Evolutionary conservation across 345 rosid species (phyloP), one percentile per base, ranked within the genome.

Genomic region (Reutealis trisperma): DNA sequence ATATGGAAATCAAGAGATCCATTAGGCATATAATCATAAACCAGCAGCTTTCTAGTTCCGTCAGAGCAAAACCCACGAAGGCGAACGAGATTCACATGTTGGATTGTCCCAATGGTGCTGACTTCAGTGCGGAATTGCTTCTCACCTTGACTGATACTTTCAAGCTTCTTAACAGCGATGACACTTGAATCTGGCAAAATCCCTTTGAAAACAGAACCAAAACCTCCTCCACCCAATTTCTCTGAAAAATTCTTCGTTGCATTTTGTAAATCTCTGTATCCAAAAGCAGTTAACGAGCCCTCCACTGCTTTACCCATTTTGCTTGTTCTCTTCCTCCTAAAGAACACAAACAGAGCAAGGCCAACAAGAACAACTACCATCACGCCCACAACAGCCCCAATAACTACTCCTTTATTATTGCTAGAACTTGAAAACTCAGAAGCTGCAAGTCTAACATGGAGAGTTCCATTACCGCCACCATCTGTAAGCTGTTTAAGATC

Each of bases 191-290:
- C 95, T 0, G 89, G 85, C 82, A 94, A 78, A 12, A 68, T 70
- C 5, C 98, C 96, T 81, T 89, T 94, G 75, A 94, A 92, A 60
- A 92, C 98, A 59, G 96, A 92, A 70, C 98, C 96, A 19, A 94
- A 94, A 49, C 97, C 93, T 80, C 96, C 97, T 76, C 91, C 97
- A 14, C 96, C 97, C 76, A 91, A 58, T 77, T 86, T 92, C 55
- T 91, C 88, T 0, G 93, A 90, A 87, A 94, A 94, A 76, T 90
- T 94, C 82, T 86, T 94, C 0, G 97, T 91, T 3, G 94, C 93
- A 32, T 13, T 80, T 52, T 89, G 93, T 72, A 94, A 69, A 72
- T 94, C 91, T 82, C 86, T 80, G 76, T 91, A 91, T 24, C 79
- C 85, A 80, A 86, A 94, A 19, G 96, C 92, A 78, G 86, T 49